Percentiles rank a stretch among this genome's conserved stretches.
Evolutionary conservation across 1,139 yeast genomes (phyloP).

Genomic region (Suhomyces wounanorum): DNA sequence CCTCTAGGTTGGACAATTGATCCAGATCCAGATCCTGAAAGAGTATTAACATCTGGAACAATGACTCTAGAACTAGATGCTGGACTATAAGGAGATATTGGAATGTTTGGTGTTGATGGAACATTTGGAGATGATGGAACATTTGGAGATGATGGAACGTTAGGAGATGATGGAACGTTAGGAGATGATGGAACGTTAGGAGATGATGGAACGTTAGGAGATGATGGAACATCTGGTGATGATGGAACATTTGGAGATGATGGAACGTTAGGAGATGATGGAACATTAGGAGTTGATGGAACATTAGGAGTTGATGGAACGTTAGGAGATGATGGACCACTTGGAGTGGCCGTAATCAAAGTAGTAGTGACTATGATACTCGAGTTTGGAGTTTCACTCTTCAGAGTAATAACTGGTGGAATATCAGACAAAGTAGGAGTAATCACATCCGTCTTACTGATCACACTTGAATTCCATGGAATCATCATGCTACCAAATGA

Average conservation of each 20-base stretch:
- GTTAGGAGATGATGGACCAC: neutral
- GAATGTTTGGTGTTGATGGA: neutral
- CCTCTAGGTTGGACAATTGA: neutral
- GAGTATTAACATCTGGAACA: neutral
- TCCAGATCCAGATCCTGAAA: neutral
- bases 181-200: neutral
- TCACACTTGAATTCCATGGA: neutral
- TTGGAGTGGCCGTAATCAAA: neutral
- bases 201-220: neutral
- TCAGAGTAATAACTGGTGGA: neutral
- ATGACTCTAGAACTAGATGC: neutral
- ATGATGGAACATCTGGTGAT: neutral
- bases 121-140: neutral
- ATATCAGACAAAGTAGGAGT: neutral
- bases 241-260: neutral
- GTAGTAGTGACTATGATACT: neutral
- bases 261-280: neutral
- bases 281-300: neutral
- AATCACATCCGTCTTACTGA: neutral
- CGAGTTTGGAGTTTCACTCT: neutral
- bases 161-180: neutral
- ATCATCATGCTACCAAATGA: neutral
- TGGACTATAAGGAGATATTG: neutral
- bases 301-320: neutral
- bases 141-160: neutral